Base-by-base conservation (phyloP, 1,284 basidiomycete genomes). In the Macrocybe sp. region DNA sequence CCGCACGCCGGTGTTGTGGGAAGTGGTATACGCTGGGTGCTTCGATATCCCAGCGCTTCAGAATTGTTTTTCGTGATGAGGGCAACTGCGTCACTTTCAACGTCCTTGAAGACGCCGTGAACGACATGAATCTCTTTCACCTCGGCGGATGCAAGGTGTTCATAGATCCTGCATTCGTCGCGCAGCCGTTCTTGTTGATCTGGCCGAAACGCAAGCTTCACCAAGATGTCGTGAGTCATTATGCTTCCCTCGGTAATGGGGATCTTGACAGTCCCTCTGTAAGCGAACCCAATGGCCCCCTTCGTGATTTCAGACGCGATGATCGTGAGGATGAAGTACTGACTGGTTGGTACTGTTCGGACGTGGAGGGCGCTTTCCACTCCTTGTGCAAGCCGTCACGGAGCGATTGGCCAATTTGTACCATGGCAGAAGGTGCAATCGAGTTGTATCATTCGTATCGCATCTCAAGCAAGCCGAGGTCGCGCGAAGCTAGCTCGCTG, bases 51-150 rank as follows among this genome's bases (percentile, higher is more conserved):
- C 22, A 22, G 22, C 22, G 22, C 4, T 22, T 42, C n/a, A 30
- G 2, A 31, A 42, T 6, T 6, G 1, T 32, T n/a, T 42, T 41
- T 38, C 51, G 50, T 49, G 8, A 55, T 16, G 37, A 56, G 31
- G 5, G 35, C 49, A 2, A 47, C 14, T 9, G 46, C 40, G 11
- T 37, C 49, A 16, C 41, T 45, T 10, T 50, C 47, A 2, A 39
- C 33, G 32, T 56, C 55, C 14, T 39, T 9, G 34, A 52, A 56
- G 6, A 53, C 9, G 2, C 53, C 53, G 50, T 22, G 22, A 22
- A 22, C 4, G 22, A 22, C 22, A 22, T 22, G 39, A 11, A 41
- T 41, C 10, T 30, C 39, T 6, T 16, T 16, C 31, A 41, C 39
- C 8, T 30, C 39, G 2, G n/a, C 1, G 10, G 11, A 10, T 8